Percentiles rank a stretch among this genome's conserved stretches.
phyloP scores from a whole-genome alignment of 768 basidiomycete species.

The Auricularia heimuer region DNA sequence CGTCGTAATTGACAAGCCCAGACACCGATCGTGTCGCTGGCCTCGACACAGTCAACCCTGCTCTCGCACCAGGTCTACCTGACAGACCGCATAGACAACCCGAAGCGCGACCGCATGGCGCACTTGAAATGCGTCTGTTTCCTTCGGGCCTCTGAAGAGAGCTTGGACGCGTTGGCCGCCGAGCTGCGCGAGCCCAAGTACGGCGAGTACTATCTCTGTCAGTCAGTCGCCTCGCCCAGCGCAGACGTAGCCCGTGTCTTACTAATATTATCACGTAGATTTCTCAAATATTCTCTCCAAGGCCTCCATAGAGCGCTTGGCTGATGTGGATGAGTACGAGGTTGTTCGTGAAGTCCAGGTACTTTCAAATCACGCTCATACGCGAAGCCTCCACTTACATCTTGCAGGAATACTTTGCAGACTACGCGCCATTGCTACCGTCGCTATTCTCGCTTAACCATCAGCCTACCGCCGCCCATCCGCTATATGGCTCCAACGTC shows the following conservation, averaged over 20 bases:
- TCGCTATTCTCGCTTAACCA: slow-evolving; percentile 83
- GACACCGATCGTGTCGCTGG: slow-evolving; percentile 94
- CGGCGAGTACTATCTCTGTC: slow-evolving; percentile 98
- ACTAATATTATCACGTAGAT: slow-evolving; percentile 37
- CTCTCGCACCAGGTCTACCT: slow-evolving; percentile 95
- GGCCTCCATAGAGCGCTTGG: slow-evolving; percentile 81
- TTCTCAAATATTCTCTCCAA: slow-evolving; percentile 94
- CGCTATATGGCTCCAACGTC: slow-evolving; percentile 63
- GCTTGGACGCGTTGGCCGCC: slow-evolving; percentile 69
- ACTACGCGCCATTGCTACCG: slow-evolving; percentile 82
- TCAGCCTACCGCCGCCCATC: slow-evolving; percentile 47
- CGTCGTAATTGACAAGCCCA: slow-evolving; percentile 20
- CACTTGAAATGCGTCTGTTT: slow-evolving; percentile 98
- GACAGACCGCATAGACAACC: slow-evolving; percentile 96
- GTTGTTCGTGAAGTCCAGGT: slow-evolving; percentile 97
- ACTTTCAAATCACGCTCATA: background rate
- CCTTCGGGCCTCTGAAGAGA: slow-evolving; percentile 71
- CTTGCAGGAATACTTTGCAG: slow-evolving; percentile 89
- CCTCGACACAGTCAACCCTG: slow-evolving; percentile 87
- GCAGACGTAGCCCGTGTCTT: background rate
- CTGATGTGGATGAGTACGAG: slow-evolving; percentile 91
- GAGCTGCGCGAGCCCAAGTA: slow-evolving; percentile 89
- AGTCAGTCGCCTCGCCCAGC: slow-evolving; percentile 36
- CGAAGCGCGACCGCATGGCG: slow-evolving; percentile 78
- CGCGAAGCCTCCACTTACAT: no score